phyloP scores from a whole-genome alignment of 1,139 yeast species.

The Kodamaea ohmeri region DNA sequence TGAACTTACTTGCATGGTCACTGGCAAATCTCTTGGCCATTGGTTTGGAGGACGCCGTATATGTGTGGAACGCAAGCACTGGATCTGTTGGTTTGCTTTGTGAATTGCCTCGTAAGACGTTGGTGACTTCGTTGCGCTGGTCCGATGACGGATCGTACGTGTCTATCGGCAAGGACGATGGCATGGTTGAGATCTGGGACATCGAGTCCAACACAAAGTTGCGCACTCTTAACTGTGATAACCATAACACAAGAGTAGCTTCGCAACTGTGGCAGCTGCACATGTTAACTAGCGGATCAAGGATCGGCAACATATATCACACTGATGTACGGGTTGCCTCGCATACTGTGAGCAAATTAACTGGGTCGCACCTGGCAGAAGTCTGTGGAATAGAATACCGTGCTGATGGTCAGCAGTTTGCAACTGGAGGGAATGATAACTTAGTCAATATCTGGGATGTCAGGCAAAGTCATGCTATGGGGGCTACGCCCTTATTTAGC shows the following conservation, averaged over 20 bases:
- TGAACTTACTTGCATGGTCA: conserved; percentile 89
- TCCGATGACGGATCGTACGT: conserved; percentile 88
- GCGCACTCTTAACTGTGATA: conserved; percentile 73
- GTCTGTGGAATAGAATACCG: conserved; percentile 92
- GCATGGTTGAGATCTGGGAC: conserved; percentile 91
- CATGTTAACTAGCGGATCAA: conserved; percentile 75
- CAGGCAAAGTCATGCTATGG: conserved; percentile 31
- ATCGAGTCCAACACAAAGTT: conserved; percentile 71
- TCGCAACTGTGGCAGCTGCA: conserved; percentile 86
- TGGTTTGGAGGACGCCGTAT: conserved; percentile 80
- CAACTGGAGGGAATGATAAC: conserved; percentile 94
- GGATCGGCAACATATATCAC: conserved; percentile 80
- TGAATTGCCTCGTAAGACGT: conserved; percentile 50
- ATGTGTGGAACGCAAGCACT: conserved; percentile 88
- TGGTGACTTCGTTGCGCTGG: conserved; percentile 82
- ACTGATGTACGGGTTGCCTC: conserved; percentile 90
- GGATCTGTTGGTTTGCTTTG: conserved; percentile 76
- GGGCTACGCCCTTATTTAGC: conserved; percentile 62
- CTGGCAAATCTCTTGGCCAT: conserved; percentile 78
- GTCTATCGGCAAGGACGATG: conserved; percentile 82
- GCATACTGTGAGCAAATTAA: conserved; percentile 63
- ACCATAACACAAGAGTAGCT: conserved; percentile 67
- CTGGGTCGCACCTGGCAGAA: conserved; percentile 69
- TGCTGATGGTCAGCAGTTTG: conserved; percentile 78
- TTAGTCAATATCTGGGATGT: conserved; percentile 94